Evolutionary conservation across 805 yeast species (phyloP), one percentile per base, ranked within the genome.

Genomic region (Ogataea haglerorum): DNA sequence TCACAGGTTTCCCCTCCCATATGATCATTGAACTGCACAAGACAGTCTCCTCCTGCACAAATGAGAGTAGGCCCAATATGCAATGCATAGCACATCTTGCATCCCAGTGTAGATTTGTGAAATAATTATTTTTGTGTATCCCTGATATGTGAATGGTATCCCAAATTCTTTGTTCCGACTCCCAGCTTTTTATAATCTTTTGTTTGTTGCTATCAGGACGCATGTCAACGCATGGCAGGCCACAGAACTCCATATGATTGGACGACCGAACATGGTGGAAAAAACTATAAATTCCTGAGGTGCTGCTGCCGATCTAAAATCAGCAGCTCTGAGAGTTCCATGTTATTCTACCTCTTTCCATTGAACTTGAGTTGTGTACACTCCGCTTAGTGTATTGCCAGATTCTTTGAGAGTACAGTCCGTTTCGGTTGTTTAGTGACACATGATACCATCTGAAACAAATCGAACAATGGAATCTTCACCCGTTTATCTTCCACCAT

Each of bases 381-480:
- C 37, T 27, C 24, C 34, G 8, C 22, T 22, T 38, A 32, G 42
- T 38, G 42, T 28, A 21, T 21, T 9, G 22, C 37, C 42, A 28
- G 37, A 32, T 38, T 32, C 28, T 19, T 12, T 16, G 12, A 33
- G 29, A 33, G 7, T 19, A 8, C 5, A 7, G 15, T 26, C 19
- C 16, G 17, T 27, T 15, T 26, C 8, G 23, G 17, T 27, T 27
- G 26, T 10, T 34, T 18, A 19, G 17, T 27, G 31, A 32, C 30
- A 27, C 30, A n/a, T 25, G 16, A 13, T 25, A 27, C 17, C 31
- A 29, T 18, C 43, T 40, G 43, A 40, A 40, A 40, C 43, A 40
- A 16, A 18, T 18, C 22, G 25, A 36, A 38, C 41, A 37, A 45
- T 45, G 49, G 41, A 44, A 24, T 45, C 46, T 13, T 45, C 46